Conservation (phyloP, 371 early-diverging fungal genomes). For the Mucor sp. region DNA sequence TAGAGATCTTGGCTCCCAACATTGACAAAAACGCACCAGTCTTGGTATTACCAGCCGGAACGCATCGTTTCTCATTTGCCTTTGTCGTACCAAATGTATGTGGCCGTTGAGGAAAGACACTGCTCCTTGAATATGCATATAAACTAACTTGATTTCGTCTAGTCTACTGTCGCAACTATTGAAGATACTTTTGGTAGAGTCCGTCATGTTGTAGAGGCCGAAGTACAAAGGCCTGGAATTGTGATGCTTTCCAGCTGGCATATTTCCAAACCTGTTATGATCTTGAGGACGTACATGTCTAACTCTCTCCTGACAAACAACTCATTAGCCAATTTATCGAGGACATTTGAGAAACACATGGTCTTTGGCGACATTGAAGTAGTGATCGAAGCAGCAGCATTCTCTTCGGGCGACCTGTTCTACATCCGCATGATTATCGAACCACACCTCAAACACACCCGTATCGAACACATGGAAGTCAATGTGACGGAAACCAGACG, state of each 20-base stretch:
- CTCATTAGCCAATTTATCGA: slow-evolving; percentile 37
- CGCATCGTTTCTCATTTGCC: slow-evolving; percentile 44
- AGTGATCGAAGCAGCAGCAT: slow-evolving; percentile 44
- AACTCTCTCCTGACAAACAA: slow-evolving; percentile 44
- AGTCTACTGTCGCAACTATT: slow-evolving; percentile 44
- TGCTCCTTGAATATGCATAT: not conserved
- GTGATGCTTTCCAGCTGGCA: slow-evolving; percentile 32
- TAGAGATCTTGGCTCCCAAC: slow-evolving; percentile 27
- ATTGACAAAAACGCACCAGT: slow-evolving; percentile 20
- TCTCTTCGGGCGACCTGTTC: slow-evolving; percentile 45
- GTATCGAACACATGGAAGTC: slow-evolving; percentile 37
- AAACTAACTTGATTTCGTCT: not conserved
- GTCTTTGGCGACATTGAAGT: slow-evolving; percentile 39
- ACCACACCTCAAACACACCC: slow-evolving; percentile 40
- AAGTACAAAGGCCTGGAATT: slow-evolving; percentile 40
- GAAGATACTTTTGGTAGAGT: slow-evolving; percentile 50
- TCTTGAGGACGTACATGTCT: slow-evolving; percentile 44
- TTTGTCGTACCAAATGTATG: slow-evolving; percentile 48
- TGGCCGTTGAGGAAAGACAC: too few species aligned
- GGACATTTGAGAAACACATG: slow-evolving; percentile 42
- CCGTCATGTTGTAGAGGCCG: slow-evolving; percentile 38
- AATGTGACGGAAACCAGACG: slow-evolving; percentile 31
- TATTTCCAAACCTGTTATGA: slow-evolving; percentile 32
- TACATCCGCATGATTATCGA: slow-evolving; percentile 39
- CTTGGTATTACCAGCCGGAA: slow-evolving; percentile 29